phyloP scores from a whole-genome alignment of 164 flowering plant species.

The Brasenia schreberi region DNA sequence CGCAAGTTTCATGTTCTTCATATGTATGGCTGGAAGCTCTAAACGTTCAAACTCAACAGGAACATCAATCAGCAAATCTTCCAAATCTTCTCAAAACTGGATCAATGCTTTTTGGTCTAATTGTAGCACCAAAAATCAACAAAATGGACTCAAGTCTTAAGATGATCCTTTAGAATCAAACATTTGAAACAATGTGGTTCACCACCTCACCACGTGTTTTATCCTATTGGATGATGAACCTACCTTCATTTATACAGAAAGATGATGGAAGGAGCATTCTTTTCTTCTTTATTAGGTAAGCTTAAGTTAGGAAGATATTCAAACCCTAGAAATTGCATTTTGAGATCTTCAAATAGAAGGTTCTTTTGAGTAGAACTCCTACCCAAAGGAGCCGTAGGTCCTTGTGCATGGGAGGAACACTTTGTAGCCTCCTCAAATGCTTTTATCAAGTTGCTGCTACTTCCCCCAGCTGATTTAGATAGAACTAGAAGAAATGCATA shows the following conservation, averaged over 20 bases:
- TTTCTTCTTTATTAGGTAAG: too few relatives aligned
- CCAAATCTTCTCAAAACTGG: slow-evolving; percentile 7
- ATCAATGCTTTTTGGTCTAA: slow-evolving; percentile 5
- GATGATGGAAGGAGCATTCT: slow-evolving; percentile 8
- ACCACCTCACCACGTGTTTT: slow-evolving; percentile 13
- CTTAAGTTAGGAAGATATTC: too few relatives aligned
- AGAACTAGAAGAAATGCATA: too few relatives aligned
- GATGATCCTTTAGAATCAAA: slow-evolving; percentile 9
- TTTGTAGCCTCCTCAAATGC: too few relatives aligned
- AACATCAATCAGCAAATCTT: slow-evolving; percentile 11
- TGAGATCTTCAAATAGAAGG: too few relatives aligned
- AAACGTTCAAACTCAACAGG: slow-evolving; percentile 12
- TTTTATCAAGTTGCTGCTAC: too few relatives aligned
- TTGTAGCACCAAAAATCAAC: slow-evolving; percentile 8
- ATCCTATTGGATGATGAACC: slow-evolving; percentile 8
- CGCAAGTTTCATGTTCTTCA: slow-evolving; percentile 11
- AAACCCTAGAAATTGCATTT: too few relatives aligned
- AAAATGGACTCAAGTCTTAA: slow-evolving; percentile 10
- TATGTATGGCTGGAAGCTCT: slow-evolving; percentile 8
- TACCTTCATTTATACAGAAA: slow-evolving; percentile 10
- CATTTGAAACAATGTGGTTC: slow-evolving; percentile 2
- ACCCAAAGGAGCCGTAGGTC: too few relatives aligned
- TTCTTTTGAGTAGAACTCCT: too few relatives aligned
- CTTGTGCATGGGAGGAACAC: too few relatives aligned
- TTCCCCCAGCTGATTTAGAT: too few relatives aligned